These are phyloP conservation scores for Acer negundo DNA, from an alignment of 345 rosid genomes.

Conservation along the genomic window DNA sequence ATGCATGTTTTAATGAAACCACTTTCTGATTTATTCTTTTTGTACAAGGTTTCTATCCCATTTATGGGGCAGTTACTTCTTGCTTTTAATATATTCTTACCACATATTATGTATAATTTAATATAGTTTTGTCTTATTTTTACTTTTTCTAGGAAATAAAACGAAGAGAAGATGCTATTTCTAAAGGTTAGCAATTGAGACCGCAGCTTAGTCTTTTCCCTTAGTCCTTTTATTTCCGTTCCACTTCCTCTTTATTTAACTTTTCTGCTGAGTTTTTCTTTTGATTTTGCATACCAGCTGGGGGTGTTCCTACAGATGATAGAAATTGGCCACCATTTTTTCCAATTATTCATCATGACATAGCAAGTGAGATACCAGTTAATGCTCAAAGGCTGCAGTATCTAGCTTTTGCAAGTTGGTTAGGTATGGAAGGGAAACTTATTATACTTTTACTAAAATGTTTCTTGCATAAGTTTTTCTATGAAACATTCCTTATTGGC, in stretches of 20 bases:
- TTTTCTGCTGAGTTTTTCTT: neutral
- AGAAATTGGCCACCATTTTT: conserved; percentile 96
- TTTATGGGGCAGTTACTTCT: neutral
- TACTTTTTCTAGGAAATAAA: conserved; percentile 62
- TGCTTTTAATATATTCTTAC: neutral
- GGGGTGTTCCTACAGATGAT: conserved; percentile 66
- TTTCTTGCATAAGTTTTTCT: neutral
- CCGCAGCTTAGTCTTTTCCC: neutral
- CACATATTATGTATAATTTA: neutral
- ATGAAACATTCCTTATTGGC: neutral
- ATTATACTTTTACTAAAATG: neutral
- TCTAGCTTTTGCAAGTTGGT: conserved; percentile 98
- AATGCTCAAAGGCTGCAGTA: conserved; percentile 96
- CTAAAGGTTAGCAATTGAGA: conserved; percentile 42
- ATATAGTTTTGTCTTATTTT: conserved; percentile 18
- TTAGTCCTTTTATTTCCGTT: neutral
- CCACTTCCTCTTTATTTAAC: neutral
- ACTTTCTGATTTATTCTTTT: neutral
- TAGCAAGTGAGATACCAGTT: conserved; percentile 91
- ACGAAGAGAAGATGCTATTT: conserved; percentile 75
- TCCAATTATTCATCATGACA: conserved; percentile 97
- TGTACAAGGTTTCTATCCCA: neutral
- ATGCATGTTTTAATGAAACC: neutral
- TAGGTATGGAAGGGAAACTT: conserved; percentile 50
- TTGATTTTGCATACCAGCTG: conserved; percentile 54